Evolutionary conservation across 768 basidiomycete genomes (phyloP), one percentile per base, ranked within the genome.

Genomic region (Tulasnella sp.): DNA sequence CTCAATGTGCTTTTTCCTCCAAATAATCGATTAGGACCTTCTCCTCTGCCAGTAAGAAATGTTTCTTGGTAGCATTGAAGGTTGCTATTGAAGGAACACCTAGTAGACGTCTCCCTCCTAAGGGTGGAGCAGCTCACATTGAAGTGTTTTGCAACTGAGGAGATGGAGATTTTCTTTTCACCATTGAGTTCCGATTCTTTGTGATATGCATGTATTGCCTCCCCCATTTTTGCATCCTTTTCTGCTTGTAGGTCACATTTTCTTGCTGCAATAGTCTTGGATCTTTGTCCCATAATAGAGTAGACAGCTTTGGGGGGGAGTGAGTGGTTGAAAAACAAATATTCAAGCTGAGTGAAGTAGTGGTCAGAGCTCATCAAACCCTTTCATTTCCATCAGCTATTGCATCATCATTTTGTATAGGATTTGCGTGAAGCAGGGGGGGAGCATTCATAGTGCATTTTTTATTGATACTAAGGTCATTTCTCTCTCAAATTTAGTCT

Each of bases 21-120:
- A 15, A 22, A 15, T 22, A 37, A 33, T 48, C 13, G 19, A 46
- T 15, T 4, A 56, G 45, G 19, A 41, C 45, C 7, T 33, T 8
- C 29, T 55, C 60, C 57, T 73, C 65, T 15, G 54, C 57, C 1
- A 33, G 15, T 0, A 58, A 61, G 2, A 70, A 58, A 65, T 62
- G 65, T 19, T 53, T 34, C 47, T 62, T 62, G 3, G 37, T 53
- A n/a, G 50, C 60, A 56, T 66, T 67, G 35, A 59, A 59, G 37
- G 62, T 54, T 34, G 42, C 27, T 8, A 60, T 58, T 49, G 50
- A 33, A 24, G n/a, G n/a, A n/a, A n/a, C n/a, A n/a, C n/a, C n/a
- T n/a, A n/a, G n/a, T n/a, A n/a, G n/a, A n/a, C n/a, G n/a, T n/a
- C n/a, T n/a, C n/a, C n/a, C n/a, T n/a, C n/a, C n/a, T n/a, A n/a